Base-by-base conservation (phyloP, 805 yeast species). In the Kurtzmaniella fragi region DNA sequence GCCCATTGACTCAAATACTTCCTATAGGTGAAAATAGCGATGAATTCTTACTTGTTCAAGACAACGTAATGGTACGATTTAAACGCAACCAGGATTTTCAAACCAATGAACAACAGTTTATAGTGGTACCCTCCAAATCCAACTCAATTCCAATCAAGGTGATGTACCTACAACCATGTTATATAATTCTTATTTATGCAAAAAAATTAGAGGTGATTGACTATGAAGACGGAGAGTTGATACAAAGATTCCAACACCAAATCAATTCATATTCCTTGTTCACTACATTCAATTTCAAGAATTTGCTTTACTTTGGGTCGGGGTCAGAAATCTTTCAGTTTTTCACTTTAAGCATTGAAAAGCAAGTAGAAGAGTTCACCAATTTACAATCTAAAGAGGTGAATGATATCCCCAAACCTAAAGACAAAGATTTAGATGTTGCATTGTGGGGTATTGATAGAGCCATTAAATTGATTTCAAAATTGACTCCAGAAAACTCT, bases 191-290 rank as follows among this genome's bases (percentile, higher is more conserved):
- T 4, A 47, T 64, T 1, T 63, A 57, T 39, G 34, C 48, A 31
- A 68, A 65, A 40, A 54, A 47, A 27, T 39, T 67, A 11, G 72
- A 68, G 37, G 46, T 68, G 2, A 37, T 65, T 6, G 71, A 68
- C 30, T 44, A 57, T 13, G 52, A 50, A 10, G 59, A 48, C 13
- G 74, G 74, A 1, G 61, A 57, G 34, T 16, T 55, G 5, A 53
- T 68, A 6, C 74, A 68, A 35, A 51, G 49, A 17, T 57, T 64
- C 41, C 38, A 49, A 17, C 71, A 64, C 42, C 61, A 53, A 35
- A 46, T 67, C 14, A 59, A 49, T 27, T 46, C 60, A n/a, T 48
- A 42, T 30, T 44, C 50, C 26, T 43, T 63, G n/a, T 41, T 38
- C 14, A 45, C 52, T 3, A 35, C 50, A 17, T 30, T 42, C 2